Evolutionary conservation across 352 stramenopile species (phyloP), one percentile per base, ranked within the genome.

Genomic region (Phytophthora brassicae): DNA sequence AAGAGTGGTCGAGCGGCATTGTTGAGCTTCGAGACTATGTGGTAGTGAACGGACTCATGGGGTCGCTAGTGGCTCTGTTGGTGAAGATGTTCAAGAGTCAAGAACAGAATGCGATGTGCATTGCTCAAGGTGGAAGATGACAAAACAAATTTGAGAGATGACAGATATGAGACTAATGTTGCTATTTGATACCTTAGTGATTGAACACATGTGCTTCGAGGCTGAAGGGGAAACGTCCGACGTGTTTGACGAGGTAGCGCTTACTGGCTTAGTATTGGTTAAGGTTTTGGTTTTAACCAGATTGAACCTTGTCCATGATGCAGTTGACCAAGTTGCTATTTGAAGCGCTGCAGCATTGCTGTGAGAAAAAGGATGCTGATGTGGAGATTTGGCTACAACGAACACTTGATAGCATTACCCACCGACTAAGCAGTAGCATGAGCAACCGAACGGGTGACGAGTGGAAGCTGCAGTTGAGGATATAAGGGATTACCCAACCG

Each of bases 121-220:
- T 66, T 29, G 28, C 53, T n/a, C 62, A 72, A 75, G 63, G 67
- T 75, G 62, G 12, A 26, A n/a, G 16, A 41, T 29, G 23, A 29
- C n/a, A 50, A 49, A 20, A 24, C 8, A 39, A 2, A 14, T 29
- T n/a, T 11, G 33, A n/a, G 16, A 39, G 9, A 7, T 44, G 14
- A 41, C 2, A 8, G 14, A 6, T 24, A 13, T 46, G 17, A 41
- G 29, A 29, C 44, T 59, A 16, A 64, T 17, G 46, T 31, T 29
- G 38, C 5, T 46, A 24, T 44, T 22, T 53, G 24, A 8, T 28
- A 8, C 13, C 56, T 8, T 16, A 75, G 67, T 75, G 43, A 60
- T 72, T 11, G 53, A 72, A 36, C 53, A 61, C 23, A 63, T 75
- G 53, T 64, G 56, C 42, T 75, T 75, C 52, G 57, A 72, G 20